Evolutionary conservation across 2,329 filamentous ascomycete genomes (phyloP).

Genomic region (Emericellopsis cladophorae): DNA sequence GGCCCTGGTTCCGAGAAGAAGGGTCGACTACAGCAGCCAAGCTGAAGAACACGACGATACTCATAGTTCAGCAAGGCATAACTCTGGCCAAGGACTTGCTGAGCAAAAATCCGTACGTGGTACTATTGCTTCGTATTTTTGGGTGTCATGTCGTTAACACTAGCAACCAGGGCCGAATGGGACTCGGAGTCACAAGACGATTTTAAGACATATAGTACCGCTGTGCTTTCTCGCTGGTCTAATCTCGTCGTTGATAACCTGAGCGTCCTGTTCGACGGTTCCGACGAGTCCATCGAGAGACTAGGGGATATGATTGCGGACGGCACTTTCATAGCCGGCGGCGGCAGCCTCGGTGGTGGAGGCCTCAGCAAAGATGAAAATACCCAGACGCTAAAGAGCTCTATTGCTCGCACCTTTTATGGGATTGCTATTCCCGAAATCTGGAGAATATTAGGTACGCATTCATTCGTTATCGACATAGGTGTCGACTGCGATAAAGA

Average conservation of each 20-base stretch:
- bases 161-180: conserved; percentile 7
- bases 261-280: conserved; percentile 11
- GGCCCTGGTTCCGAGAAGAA: neutral
- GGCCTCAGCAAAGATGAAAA: no score
- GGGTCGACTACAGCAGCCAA: conserved; percentile 5
- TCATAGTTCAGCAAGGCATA: conserved; percentile 11
- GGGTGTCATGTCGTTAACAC: neutral
- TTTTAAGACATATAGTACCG: conserved; percentile 15
- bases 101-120: neutral
- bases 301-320: conserved; percentile 12
- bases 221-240: conserved; percentile 13
- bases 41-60: conserved; percentile 12
- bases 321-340: conserved; percentile 14
- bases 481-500: conserved; percentile 12
- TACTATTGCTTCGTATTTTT: neutral
- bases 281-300: conserved; percentile 6
- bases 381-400: neutral
- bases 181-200: conserved; percentile 9
- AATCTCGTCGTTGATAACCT: conserved; percentile 6
- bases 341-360: neutral
- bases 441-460: conserved; percentile 12
- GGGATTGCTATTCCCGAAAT: conserved; percentile 16
- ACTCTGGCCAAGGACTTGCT: conserved; percentile 14
- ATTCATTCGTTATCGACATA: conserved; percentile 19
- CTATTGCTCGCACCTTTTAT: conserved; percentile 9